Evolutionary conservation across 192 early-diverging fungal genomes (phyloP), one percentile per base, ranked within the genome.

Genomic region (Linnemannia exigua): DNA sequence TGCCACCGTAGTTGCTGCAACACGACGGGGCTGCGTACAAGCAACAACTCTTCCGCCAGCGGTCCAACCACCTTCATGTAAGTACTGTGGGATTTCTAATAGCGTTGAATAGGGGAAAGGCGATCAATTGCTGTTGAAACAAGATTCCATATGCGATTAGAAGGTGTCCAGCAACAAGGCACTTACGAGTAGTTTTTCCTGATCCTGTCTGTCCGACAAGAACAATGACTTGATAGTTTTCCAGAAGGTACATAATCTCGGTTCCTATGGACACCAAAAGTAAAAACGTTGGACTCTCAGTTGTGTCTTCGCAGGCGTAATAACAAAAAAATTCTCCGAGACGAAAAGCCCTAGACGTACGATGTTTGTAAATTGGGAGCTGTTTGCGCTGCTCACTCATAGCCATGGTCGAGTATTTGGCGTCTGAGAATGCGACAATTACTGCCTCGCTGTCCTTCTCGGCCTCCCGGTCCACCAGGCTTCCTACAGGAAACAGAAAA

Each of bases 341-440:
- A n/a, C n/a, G n/a, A n/a, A 12, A 3, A 31, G 8, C 58, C 58
- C 12, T 3, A 25, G 9, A 58, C 79, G 92, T 92, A 87, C 97
- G 94, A 72, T 96, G 90, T 70, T 95, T 96, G 86, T 92, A 99
- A 4, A 99, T 95, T 0, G 98, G 99, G 71, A 99, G 90, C 15
- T 93, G 92, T 68, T 95, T 92, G 41, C 98, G 84, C 84, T 96
- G 96, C 47, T 97, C 93, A 74, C 93, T 89, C 68, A 96, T 89
- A 3, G 93, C 87, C 67, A 98, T 71, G 37, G 92, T 94, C 3
- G 96, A 94, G 84, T 88, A 87, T 31, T 82, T 73, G 20, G 87
- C 77, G 67, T 92, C 84, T 6, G 87, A 89, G 80, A 88, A 87
- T 0, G 90, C 74, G 1, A 92, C 67, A 3, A 95, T 70, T 19